A percentile compares a stretch with the other conserved stretches of the same genome.
Conservation (phyloP, 2,329 filamentous ascomycete species). For the Penicillium thymicola region DNA sequence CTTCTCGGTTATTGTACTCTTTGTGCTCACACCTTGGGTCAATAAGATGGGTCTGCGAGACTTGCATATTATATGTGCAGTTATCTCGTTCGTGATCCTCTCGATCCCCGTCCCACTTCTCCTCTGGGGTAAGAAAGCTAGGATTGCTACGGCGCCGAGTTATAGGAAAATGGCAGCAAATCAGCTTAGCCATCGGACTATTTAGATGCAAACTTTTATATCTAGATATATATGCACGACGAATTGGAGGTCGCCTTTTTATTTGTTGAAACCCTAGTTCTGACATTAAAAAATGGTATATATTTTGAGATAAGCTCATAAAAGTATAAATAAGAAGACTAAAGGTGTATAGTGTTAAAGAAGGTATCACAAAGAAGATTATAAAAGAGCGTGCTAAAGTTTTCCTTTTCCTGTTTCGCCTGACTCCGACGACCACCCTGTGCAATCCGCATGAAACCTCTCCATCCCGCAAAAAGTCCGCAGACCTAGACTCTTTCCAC, state of each 20-base stretch:
- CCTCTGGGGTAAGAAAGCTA: conserved; percentile 24
- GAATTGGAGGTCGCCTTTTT: background rate
- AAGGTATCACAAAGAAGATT: conserved; percentile 1
- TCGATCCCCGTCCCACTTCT: conserved; percentile 22
- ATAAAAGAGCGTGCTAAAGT: background rate
- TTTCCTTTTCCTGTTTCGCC: background rate
- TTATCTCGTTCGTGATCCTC: conserved; percentile 15
- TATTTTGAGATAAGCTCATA: background rate
- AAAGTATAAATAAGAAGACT: background rate
- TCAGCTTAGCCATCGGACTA: conserved; percentile 16
- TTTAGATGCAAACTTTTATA: background rate
- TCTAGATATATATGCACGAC: too few relatives aligned
- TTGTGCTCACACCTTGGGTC: conserved; percentile 44
- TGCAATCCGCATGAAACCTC: background rate
- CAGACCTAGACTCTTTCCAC: background rate
- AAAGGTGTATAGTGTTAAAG: background rate
- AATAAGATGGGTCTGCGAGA: conserved; percentile 23
- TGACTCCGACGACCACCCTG: background rate
- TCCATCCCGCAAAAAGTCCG: background rate
- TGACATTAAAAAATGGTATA: background rate
- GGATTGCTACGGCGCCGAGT: conserved; percentile 13
- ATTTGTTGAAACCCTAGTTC: background rate
- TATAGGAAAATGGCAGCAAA: conserved; percentile 20
- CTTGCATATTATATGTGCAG: conserved; percentile 18
- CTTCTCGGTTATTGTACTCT: conserved; percentile 45